These are phyloP conservation scores for Sclerotiophoma versabilis DNA, from an alignment of 2,329 filamentous ascomycete species.

Conservation along the genomic window DNA sequence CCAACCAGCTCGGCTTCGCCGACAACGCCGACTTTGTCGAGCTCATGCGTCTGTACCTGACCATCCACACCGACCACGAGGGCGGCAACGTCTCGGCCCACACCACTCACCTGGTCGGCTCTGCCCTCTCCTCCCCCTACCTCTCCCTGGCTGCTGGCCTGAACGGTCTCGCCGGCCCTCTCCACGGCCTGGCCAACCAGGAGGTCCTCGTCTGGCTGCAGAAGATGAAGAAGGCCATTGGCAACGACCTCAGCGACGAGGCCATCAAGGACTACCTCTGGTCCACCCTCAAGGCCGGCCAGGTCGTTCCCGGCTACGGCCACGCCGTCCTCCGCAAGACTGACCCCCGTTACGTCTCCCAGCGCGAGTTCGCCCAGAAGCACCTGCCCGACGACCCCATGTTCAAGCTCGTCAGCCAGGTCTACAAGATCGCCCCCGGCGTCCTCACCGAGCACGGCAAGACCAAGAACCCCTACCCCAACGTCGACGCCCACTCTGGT, in stretches of 20 bases:
- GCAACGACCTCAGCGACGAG: constrained; percentile 94
- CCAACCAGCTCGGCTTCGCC: constrained; percentile 97
- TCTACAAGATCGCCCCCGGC: constrained; percentile 99
- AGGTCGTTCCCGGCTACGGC: constrained; percentile 97
- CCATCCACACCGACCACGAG: constrained; percentile 99
- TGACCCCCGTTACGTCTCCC: constrained; percentile 96
- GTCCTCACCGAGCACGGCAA: constrained; percentile 99
- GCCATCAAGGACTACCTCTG: constrained; percentile 99
- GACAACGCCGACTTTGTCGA: constrained; percentile 97
- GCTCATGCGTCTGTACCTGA: constrained; percentile 98
- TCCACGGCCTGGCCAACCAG: constrained; percentile 99
- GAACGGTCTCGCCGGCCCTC: constrained; percentile 96
- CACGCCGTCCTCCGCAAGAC: constrained; percentile 99
- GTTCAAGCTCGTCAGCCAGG: constrained; percentile 99
- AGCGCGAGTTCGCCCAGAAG: constrained; percentile 94
- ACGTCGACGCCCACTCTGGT: constrained; percentile 98
- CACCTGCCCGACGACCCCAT: constrained; percentile 97
- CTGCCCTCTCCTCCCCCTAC: constrained; percentile 95
- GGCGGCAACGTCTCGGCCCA: constrained; percentile 98
- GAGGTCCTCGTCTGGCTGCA: constrained; percentile 99
- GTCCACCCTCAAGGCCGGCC: constrained; percentile 93
- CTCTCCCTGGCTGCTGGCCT: constrained; percentile 95
- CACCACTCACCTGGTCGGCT: constrained; percentile 97
- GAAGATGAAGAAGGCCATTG: constrained; percentile 96
- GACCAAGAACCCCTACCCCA: constrained; percentile 99